phyloP scores from a whole-genome alignment of 768 basidiomycete genomes.

The Gloeostereum incarnatum region DNA sequence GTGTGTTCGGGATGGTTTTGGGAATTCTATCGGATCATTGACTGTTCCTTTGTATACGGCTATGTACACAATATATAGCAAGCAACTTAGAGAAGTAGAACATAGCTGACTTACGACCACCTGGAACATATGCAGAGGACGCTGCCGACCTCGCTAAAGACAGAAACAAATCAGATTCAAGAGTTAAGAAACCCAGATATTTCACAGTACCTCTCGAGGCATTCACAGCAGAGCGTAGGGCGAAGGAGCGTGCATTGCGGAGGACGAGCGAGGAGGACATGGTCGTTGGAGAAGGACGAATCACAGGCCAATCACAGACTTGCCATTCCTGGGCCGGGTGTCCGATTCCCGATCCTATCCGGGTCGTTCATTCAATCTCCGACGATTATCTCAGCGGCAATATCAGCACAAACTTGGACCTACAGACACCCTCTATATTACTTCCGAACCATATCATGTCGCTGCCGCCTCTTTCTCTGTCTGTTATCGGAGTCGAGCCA shows the following conservation, averaged over 20 bases:
- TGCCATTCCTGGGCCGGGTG: constrained; percentile 3
- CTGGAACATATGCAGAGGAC: constrained; percentile 44
- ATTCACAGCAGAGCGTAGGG: constrained; percentile 28
- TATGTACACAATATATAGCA: constrained; percentile 15
- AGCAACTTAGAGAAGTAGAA: constrained; percentile 8
- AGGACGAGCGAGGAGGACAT: constrained; percentile 45
- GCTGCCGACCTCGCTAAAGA: constrained; percentile 12
- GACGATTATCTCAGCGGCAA: too few species aligned
- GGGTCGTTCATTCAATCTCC: too few species aligned
- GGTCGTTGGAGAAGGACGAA: constrained; percentile 9
- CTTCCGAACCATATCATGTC: too few species aligned
- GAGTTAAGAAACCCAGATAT: constrained; percentile 17
- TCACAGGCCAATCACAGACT: constrained; percentile 6
- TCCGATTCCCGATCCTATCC: constrained; percentile 1
- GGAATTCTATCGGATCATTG: constrained; percentile 92
- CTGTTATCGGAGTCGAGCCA: constrained; percentile 84
- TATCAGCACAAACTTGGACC: too few species aligned
- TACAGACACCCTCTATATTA: too few species aligned
- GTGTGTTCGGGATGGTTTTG: constrained; percentile 67
- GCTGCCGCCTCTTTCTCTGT: constrained; percentile 62
- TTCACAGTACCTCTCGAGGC: constrained; percentile 32
- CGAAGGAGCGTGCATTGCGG: constrained; percentile 38
- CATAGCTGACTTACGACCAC: constrained; percentile 48
- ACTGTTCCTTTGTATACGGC: constrained; percentile 88
- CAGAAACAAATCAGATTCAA: constrained; percentile 4